Evolutionary conservation across 257 asterid species (phyloP), one percentile per base, ranked within the genome.

Genomic region (Solanum clarkiae): DNA sequence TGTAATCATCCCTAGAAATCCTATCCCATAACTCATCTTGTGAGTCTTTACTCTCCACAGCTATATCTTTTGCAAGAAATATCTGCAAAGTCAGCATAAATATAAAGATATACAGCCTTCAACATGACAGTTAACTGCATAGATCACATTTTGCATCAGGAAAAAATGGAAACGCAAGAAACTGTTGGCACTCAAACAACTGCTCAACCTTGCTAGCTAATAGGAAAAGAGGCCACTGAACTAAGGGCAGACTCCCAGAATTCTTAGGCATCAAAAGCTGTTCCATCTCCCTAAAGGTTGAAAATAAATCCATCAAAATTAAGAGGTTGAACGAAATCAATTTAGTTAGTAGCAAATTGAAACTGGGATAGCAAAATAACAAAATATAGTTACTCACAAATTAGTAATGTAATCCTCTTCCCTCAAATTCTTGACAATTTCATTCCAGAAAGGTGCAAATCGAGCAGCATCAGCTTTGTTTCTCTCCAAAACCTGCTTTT

Each of bases 141-240:
- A 55, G 84, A 83, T 83, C 63, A 75, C 86, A 80, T 60, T 60
- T 86, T 84, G 62, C 75, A 79, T 12, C 51, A 70, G 54, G 54
- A 54, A 20, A 62, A 42, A 74, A 40, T 20, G 45, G n/a, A 26
- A 83, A 84, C 53, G 80, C 42, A 82, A 74, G 12, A 60, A 12
- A 57, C 54, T 82, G 72, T 86, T 82, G 47, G 82, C 49, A 71
- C 80, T 80, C 77, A 79, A 82, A 70, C 79, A 90, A 45, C 49
- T 68, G 72, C 75, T 82, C 68, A 53, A 97, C 99, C 99, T 95
- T 97, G 96, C 99, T 95, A 85, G 93, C 98, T 82, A 97, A 86
- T 85, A 96, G 98, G 90, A 97, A 95, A 83, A 97, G 98, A 36
- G 98, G 99, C 99, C 99, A 97, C 88, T 97, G 99, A 77, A 97